Evolutionary conservation across 1,284 basidiomycete genomes (phyloP), one percentile per base, ranked within the genome.

Genomic region (Macrocystidia cucumis): DNA sequence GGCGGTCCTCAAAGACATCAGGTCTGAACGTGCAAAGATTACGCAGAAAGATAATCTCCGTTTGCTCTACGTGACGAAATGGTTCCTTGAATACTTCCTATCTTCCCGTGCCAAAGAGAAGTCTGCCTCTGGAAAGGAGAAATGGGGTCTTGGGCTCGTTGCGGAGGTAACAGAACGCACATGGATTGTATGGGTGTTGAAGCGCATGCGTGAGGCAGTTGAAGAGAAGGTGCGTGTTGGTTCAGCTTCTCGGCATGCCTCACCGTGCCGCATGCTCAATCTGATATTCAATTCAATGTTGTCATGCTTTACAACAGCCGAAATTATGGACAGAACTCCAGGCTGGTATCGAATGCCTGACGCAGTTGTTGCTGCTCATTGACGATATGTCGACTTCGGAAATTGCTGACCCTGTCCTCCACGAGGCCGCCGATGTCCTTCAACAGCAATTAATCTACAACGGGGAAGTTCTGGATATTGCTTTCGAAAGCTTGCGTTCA

Each of bases 371-470:
- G 20, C 70, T 87, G 23, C 71, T 92, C 42, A 82, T 96, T 49
- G 90, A 95, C 48, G 47, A 50, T 36, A 74, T 78, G 70, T 65
- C 69, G 29, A 60, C 61, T 26, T 59, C 65, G 46, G 60, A 67
- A 34, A 53, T 58, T 22, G 44, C 47, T 24, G 79, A 80, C 36
- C 59, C 74, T n/a, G 69, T 69, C 3, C 67, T 90, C 40, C 60
- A 66, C 22, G 86, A 93, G 28, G 81, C 82, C 4, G 86, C 91
- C 23, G 77, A 78, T 39, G 64, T 82, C 9, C 65, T 97, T 2
- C 87, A 91, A 49, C 78, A 91, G 47, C 88, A 93, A 56, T 63
- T 97, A 25, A 83, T 96, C 49, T 97, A 96, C 62, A 91, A 92
- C 49, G 90, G 88, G 22, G 89, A 93, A 44, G 80, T 92, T 11